Evolutionary conservation across 768 basidiomycete species (phyloP).

Genomic region (Phylloporus sp.): DNA sequence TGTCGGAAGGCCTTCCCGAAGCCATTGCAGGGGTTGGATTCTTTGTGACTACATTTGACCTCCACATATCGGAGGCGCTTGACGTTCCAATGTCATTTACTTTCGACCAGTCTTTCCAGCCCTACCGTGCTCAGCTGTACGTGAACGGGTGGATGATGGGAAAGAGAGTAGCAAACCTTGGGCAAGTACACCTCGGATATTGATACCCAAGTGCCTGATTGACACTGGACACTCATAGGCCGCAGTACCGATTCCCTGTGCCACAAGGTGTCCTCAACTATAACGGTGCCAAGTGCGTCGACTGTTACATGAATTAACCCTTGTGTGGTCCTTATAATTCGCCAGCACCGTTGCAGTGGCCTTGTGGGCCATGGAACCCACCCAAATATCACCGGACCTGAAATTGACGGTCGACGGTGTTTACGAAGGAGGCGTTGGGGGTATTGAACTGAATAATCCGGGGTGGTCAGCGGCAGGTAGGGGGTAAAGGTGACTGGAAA

Average conservation of each 20-base stretch:
- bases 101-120: slow-evolving; percentile 59
- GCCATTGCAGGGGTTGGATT: slow-evolving; percentile 71
- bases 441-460: slow-evolving; percentile 56
- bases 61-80: slow-evolving; percentile 53
- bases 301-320: neutral
- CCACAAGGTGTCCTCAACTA: slow-evolving; percentile 79
- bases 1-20: slow-evolving; percentile 56
- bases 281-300: slow-evolving; percentile 57
- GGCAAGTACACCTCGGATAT: slow-evolving; percentile 37
- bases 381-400: slow-evolving; percentile 47
- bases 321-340: slow-evolving; percentile 2
- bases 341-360: slow-evolving; percentile 57
- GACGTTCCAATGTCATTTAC: slow-evolving; percentile 72
- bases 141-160: slow-evolving; percentile 93
- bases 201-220: neutral
- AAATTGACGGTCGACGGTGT: slow-evolving; percentile 51
- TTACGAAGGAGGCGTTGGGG: slow-evolving; percentile 65
- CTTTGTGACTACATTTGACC: slow-evolving; percentile 70
- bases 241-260: slow-evolving; percentile 79
- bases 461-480: slow-evolving; percentile 41
- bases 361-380: slow-evolving; percentile 62
- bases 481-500: slow-evolving; percentile 6
- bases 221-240: slow-evolving; percentile 37
- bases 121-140: slow-evolving; percentile 70
- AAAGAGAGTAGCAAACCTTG: slow-evolving; percentile 68